A percentile compares a stretch with the other conserved stretches of the same genome.
Conservation (phyloP, 768 basidiomycete species). For the Pleurotus eryngii region DNA sequence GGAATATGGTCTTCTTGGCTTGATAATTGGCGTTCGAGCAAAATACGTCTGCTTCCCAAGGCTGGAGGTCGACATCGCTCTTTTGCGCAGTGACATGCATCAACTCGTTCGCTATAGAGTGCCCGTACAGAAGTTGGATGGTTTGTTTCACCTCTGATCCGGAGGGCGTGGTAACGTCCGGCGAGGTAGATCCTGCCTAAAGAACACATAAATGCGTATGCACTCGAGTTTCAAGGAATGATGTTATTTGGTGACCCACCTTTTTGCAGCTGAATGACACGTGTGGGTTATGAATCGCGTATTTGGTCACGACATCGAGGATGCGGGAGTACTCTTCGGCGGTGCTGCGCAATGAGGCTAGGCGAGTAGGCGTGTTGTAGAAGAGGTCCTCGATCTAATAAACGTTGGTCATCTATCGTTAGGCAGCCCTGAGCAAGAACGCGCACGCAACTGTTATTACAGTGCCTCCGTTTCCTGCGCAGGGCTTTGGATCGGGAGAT, state of each 20-base stretch:
- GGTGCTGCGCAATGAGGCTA: constrained; percentile 76
- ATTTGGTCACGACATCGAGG: constrained; percentile 87
- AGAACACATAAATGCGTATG: background rate
- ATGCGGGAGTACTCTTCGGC: constrained; percentile 93
- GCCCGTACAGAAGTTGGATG: constrained; percentile 80
- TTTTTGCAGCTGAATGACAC: constrained; percentile 92
- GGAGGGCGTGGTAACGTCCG: constrained; percentile 80
- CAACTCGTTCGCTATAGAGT: constrained; percentile 76
- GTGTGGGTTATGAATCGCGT: constrained; percentile 89
- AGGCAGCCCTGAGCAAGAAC: background rate
- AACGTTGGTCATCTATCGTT: background rate
- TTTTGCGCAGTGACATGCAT: constrained; percentile 38
- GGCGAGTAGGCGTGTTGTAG: constrained; percentile 86
- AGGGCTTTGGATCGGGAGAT: constrained; percentile 76
- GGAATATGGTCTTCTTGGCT: constrained; percentile 77
- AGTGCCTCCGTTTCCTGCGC: constrained; percentile 94
- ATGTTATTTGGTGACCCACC: constrained; percentile 34
- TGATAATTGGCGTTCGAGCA: constrained; percentile 89
- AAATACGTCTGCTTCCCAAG: constrained; percentile 72
- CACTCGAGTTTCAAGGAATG: constrained; percentile 1
- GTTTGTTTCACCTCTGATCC: constrained; percentile 60
- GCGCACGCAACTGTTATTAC: constrained; percentile 61
- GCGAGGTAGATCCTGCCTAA: constrained; percentile 68
- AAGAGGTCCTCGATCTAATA: constrained; percentile 91
- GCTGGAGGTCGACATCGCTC: constrained; percentile 32